Conservation (phyloP, 768 basidiomycete genomes). For the Auriculariales sp. region DNA sequence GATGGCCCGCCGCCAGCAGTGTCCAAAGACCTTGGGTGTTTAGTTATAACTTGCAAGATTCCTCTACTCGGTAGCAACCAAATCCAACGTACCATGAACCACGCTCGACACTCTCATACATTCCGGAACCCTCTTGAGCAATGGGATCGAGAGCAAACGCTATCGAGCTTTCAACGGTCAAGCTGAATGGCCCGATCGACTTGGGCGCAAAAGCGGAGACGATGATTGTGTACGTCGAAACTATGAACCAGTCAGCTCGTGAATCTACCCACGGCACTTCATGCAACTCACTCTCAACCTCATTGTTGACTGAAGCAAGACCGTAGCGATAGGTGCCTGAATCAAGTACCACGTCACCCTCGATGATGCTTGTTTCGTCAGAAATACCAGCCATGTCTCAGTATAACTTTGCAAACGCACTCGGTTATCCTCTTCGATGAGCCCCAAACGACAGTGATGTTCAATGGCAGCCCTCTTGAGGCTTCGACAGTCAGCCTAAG, state of each 20-base stretch:
- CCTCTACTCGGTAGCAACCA: too few relatives aligned
- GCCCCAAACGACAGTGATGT: constrained; percentile 61
- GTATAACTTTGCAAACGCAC: constrained; percentile 29
- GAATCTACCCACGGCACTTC: not conserved
- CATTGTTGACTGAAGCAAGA: constrained; percentile 37
- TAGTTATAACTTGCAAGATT: too few relatives aligned
- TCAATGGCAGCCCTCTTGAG: constrained; percentile 54
- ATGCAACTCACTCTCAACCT: constrained; percentile 34
- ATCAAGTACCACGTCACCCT: constrained; percentile 55
- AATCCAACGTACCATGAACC: constrained; percentile 54
- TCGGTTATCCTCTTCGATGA: constrained; percentile 58
- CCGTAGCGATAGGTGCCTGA: constrained; percentile 79
- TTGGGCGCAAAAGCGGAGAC: constrained; percentile 72
- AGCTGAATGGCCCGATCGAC: constrained; percentile 47
- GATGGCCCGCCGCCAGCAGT: constrained; percentile 60
- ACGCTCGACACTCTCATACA: constrained; percentile 57
- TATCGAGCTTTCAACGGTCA: constrained; percentile 47
- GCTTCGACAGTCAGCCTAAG: constrained; percentile 34
- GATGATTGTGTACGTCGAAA: constrained; percentile 71
- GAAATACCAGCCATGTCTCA: not conserved
- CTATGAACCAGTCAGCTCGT: constrained; percentile 20
- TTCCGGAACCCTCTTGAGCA: constrained; percentile 79
- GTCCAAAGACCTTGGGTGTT: constrained; percentile 29
- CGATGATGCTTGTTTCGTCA: constrained; percentile 28
- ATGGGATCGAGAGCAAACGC: constrained; percentile 51